Evolutionary conservation across 2,329 filamentous ascomycete species (phyloP), one percentile per base, ranked within the genome.

Genomic region (Gaeumannomyces sp.): DNA sequence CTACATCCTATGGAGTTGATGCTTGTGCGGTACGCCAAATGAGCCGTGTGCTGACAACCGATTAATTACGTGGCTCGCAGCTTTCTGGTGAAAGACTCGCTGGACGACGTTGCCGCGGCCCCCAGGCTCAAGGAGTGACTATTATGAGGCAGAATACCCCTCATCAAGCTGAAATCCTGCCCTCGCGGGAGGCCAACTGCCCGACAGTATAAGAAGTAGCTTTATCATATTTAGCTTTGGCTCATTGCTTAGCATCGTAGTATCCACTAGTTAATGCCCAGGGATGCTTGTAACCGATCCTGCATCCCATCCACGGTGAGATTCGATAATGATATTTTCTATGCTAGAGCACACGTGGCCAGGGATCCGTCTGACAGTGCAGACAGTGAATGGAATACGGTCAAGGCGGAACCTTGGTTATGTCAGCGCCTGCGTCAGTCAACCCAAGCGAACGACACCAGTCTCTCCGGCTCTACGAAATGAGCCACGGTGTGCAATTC

Each of bases 31-130:
- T 25, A 13, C 29, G 13, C 2, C 4, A n/a, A 13, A 31, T 27
- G 16, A 35, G 10, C 27, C 11, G 1, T 38, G 14, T 53, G 27
- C 72, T 77, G 63, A 78, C 69, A 33, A 28, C 64, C 14, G 19
- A 2, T 5, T 31, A 4, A 14, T 31, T 1, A 1, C 28, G 22
- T 56, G 28, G 11, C 45, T 53, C 11, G 25, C 64, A 97, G 93
- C 72, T 98, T 96, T 76, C 79, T 98, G 67, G 80, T 97, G 67
- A 93, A 87, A 76, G 93, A 97, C 75, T 87, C 92, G 5, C 86
- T 90, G 72, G 89, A 96, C 71, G 93, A 97, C 71, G 83, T 96
- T 70, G 85, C 90, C 58, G 84, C 84, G 64, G 78, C 73, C 67
- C 84, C 87, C 71, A 83, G 91, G 71, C 77, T 92, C 65, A 96